Conservation (phyloP, 768 basidiomycete genomes). For the Suillus ampliporus region DNA sequence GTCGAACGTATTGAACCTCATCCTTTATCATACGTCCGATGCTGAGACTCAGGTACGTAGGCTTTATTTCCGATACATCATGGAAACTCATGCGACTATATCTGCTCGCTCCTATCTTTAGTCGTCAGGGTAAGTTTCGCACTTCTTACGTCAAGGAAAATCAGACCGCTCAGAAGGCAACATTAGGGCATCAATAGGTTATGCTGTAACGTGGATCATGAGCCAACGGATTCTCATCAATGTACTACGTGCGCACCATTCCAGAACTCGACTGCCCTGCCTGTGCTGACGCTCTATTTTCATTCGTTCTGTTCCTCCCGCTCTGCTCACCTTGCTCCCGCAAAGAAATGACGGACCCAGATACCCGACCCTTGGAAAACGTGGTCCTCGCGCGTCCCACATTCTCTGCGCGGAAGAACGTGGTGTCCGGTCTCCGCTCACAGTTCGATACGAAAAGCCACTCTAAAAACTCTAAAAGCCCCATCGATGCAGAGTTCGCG, state of each 20-base stretch:
- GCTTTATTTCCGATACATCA: conserved; percentile 17
- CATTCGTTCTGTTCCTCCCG: neutral
- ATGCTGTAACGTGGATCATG: conserved; percentile 66
- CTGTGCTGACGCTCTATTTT: neutral
- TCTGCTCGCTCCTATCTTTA: conserved; percentile 27
- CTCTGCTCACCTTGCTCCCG: neutral
- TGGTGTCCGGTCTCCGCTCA: conserved; percentile 28
- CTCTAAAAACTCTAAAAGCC: conserved; percentile 11
- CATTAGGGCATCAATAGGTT: conserved; percentile 57
- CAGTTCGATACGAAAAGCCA: conserved; percentile 27
- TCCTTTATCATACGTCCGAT: conserved; percentile 49
- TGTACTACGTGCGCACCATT: conserved; percentile 48
- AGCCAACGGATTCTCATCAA: conserved; percentile 62
- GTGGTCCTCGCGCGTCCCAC: conserved; percentile 32
- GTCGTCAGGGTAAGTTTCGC: conserved; percentile 54
- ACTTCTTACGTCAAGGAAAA: neutral
- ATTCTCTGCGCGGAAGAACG: conserved; percentile 22
- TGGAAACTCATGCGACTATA: conserved; percentile 12
- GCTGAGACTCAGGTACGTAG: conserved; percentile 50
- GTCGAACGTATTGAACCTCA: conserved; percentile 56
- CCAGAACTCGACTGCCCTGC: neutral
- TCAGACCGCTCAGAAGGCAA: neutral
- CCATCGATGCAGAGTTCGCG: conserved; percentile 32
- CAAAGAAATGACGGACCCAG: conserved; percentile 28
- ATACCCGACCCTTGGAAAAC: conserved; percentile 33